phyloP scores from a whole-genome alignment of 2,329 filamentous ascomycete genomes.

The Nectriaceae sp. region DNA sequence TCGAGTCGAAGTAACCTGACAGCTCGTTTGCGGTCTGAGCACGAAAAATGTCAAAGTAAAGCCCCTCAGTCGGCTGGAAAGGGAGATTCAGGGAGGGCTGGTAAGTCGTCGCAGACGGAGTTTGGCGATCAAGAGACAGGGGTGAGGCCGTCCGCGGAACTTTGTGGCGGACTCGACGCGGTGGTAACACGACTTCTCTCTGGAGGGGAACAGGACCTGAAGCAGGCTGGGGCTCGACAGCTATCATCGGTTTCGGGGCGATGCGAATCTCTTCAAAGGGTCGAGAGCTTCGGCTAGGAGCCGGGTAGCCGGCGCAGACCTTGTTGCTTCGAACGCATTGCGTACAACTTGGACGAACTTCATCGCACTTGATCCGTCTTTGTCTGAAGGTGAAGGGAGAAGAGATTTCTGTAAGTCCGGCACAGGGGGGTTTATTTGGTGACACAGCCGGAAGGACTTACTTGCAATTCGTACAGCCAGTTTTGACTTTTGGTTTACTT shows the following conservation, averaged over 20 bases:
- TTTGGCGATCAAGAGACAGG: conserved; percentile 4
- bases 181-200: conserved; percentile 31
- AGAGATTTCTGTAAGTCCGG: conserved; percentile 21
- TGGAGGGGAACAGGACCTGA: conserved; percentile 18
- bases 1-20: conserved; percentile 67
- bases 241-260: conserved; percentile 46
- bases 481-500: conserved; percentile 65
- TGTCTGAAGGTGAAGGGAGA: conserved; percentile 41
- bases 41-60: conserved; percentile 65
- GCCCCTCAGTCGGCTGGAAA: conserved; percentile 53
- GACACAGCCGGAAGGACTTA: conserved; percentile 42
- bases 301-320: conserved; percentile 62
- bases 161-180: conserved; percentile 32
- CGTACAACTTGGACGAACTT: conserved; percentile 59
- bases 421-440: not conserved
- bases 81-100: conserved; percentile 47
- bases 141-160: conserved; percentile 19
- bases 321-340: conserved; percentile 63
- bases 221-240: conserved; percentile 21
- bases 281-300: conserved; percentile 50
- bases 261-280: conserved; percentile 51
- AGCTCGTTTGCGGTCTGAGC: conserved; percentile 62
- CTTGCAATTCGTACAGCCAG: conserved; percentile 70
- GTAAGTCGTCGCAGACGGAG: conserved; percentile 37
- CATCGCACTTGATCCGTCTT: conserved; percentile 68